Evolutionary conservation across 2,329 filamentous ascomycete species (phyloP), one percentile per base, ranked within the genome.

Genomic region (Pyrenophora teres): DNA sequence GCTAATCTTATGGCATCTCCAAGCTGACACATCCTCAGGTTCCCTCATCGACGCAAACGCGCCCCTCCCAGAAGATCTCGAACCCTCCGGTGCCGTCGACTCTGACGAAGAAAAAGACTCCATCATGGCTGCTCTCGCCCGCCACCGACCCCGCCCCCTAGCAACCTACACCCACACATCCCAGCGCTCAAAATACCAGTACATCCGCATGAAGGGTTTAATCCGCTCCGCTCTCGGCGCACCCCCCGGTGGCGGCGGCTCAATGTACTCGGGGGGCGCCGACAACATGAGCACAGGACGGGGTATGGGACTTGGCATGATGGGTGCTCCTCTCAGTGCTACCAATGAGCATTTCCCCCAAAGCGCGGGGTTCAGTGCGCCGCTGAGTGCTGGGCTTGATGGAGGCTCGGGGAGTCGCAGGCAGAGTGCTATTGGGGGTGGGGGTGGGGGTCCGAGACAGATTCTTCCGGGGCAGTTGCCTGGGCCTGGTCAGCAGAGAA

Each of bases 11-110:
- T 18, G 12, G 6, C 9, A 38, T 16, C 9, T 30, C 15, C 1
- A 15, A 37, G 33, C 52, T 63, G 45, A 63, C 40, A 39, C 27
- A 10, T 27, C 25, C 25, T 9, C 71, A 94, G 90, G 97, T 78
- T 92, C 92, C 31, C 92, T 92, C 32, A 88, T 99, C 62, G 92
- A 97, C 71, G 93, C 94, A 49, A 96, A 95, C 71, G 92, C 92
- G 1, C 92, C 92, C 2, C 77, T 94, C 15, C 90, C 93, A 63
- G 92, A 97, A 64, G 90, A 95, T 40, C 84, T 84, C 50, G 90
- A 90, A 55, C 86, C 85, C 5, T 73, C 75, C 1, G 89, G 86
- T 2, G 67, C 90, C 1, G 85, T 99, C 32, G 94, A 99, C 73
- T 94, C 90, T 2, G 94, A 99, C 69, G 94, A 97, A 77, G 94